Base-by-base conservation (phyloP, 352 stramenopile species). In the Phytophthora agathidicida region DNA sequence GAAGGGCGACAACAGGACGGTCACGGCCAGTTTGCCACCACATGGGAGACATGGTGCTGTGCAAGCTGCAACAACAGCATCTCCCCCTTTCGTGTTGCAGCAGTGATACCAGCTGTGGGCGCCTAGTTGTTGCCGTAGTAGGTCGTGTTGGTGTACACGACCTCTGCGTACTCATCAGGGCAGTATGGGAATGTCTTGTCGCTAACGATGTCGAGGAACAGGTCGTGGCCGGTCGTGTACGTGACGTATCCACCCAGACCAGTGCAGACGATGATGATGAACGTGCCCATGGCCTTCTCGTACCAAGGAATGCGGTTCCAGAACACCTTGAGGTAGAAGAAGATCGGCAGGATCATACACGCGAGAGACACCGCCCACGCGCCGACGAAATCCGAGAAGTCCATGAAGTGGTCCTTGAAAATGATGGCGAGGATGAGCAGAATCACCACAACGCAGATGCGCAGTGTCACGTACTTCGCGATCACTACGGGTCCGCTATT, bases 271-370 rank as follows among this genome's bases (percentile, higher is more conserved):
- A 75, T 30, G 31, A 78, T 65, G 22, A 76, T 61, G 23, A 75
- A 42, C 11, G 55, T 11, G 26, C 58, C 71, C 24, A 64, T 39
- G 3, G 36, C 36, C 42, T 77, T 77, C 36, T 80, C 66, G 60
- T 75, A 80, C 56, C 73, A 61, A 0, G 67, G 62, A 10, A 72
- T 51, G 20, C 41, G 50, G 31, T 58, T 42, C 75, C 75, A 86
- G 48, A 83, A 68, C 36, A 75, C 73, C 61, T 88, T 85, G 17
- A 89, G 52, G 70, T 87, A 86, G 60, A 89, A 86, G n/a, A 73
- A 49, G 23, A 84, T 87, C 0, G 79, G 79, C 32, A 89, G 53
- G 47, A 87, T 83, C 22, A 87, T 86, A 60, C 74, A 89, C 55
- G 64, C 71, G n/a, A 84, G 48, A 30, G 76, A 71, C 27, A 83